A percentile compares a stretch with the other conserved stretches of the same genome.
These are phyloP conservation scores for Xerophyta viscosa DNA, from an alignment of 106 monocot genomes.

Conservation along the genomic window DNA sequence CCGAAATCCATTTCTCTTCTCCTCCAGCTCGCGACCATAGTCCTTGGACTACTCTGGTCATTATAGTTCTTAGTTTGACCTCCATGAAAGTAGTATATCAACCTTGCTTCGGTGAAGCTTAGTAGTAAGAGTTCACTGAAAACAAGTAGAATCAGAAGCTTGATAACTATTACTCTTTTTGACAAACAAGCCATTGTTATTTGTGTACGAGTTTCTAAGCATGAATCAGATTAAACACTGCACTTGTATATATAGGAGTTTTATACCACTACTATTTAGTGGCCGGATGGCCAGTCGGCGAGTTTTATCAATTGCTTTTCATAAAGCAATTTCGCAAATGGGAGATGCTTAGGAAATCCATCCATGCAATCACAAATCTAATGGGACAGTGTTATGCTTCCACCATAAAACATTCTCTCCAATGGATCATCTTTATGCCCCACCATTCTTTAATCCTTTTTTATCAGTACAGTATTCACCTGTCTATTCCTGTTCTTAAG, in stretches of 20 bases:
- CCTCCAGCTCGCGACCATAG: neutral
- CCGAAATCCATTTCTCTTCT: neutral
- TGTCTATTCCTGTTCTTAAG: too few species aligned
- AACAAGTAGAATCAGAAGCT: neutral
- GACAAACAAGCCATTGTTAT: neutral
- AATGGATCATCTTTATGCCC: too few species aligned
- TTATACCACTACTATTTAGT: neutral
- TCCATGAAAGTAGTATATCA: neutral
- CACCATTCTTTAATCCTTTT: too few species aligned
- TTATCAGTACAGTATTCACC: too few species aligned
- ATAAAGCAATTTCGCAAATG: neutral
- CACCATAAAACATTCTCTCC: too few species aligned
- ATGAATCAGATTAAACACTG: too few species aligned
- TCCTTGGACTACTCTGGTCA: neutral
- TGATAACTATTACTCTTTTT: neutral
- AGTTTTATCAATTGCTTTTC: neutral
- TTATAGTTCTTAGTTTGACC: neutral
- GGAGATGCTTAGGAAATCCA: constrained; percentile 7
- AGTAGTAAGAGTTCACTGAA: neutral
- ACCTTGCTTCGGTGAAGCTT: neutral
- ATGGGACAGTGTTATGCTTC: too few species aligned
- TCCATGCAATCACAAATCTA: too few species aligned
- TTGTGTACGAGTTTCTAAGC: too few species aligned
- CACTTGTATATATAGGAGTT: too few species aligned
- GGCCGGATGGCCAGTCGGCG: too few species aligned